A percentile compares a stretch with the other conserved stretches of the same genome.
Evolutionary conservation across 2,329 filamentous ascomycete genomes (phyloP).

Genomic region (Fusarium sp.): DNA sequence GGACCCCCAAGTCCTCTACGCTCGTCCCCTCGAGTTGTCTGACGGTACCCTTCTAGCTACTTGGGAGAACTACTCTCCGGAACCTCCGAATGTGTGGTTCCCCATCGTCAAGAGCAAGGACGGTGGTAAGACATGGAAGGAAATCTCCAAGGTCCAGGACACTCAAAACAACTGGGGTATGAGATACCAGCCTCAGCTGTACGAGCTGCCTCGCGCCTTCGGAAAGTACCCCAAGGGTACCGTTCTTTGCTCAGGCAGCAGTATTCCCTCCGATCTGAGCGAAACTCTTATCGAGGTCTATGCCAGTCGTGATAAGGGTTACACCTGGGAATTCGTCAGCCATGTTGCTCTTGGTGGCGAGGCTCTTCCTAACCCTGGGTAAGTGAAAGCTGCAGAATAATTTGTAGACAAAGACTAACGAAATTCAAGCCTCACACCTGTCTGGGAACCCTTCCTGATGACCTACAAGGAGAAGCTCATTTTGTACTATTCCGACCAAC

Average conservation of each 20-base stretch:
- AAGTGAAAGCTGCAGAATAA: neutral
- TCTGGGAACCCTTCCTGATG: slow-evolving; percentile 65
- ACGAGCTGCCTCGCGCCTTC: slow-evolving; percentile 69
- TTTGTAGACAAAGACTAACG: neutral
- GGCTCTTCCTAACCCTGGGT: slow-evolving; percentile 69
- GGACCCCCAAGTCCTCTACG: slow-evolving; percentile 59
- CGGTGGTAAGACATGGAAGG: slow-evolving; percentile 69
- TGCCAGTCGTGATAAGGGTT: slow-evolving; percentile 69
- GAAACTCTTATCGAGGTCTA: slow-evolving; percentile 77
- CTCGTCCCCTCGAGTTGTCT: slow-evolving; percentile 58
- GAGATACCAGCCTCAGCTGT: slow-evolving; percentile 77
- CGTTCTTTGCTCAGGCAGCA: slow-evolving; percentile 71
- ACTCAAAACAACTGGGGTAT: slow-evolving; percentile 73
- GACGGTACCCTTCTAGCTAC: slow-evolving; percentile 64
- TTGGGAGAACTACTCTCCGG: slow-evolving; percentile 68
- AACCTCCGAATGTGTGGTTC: slow-evolving; percentile 67
- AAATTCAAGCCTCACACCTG: slow-evolving; percentile 64
- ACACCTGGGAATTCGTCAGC: slow-evolving; percentile 75
- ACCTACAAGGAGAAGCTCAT: slow-evolving; percentile 70
- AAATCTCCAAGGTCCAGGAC: slow-evolving; percentile 73
- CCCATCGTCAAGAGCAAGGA: slow-evolving; percentile 67
- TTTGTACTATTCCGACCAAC: slow-evolving; percentile 78
- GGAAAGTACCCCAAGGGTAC: slow-evolving; percentile 72
- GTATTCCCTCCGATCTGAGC: slow-evolving; percentile 69
- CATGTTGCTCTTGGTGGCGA: slow-evolving; percentile 72